Evolutionary conservation across 352 stramenopile genomes (phyloP), one percentile per base, ranked within the genome.

Genomic region (Globisporangium okanoganense): DNA sequence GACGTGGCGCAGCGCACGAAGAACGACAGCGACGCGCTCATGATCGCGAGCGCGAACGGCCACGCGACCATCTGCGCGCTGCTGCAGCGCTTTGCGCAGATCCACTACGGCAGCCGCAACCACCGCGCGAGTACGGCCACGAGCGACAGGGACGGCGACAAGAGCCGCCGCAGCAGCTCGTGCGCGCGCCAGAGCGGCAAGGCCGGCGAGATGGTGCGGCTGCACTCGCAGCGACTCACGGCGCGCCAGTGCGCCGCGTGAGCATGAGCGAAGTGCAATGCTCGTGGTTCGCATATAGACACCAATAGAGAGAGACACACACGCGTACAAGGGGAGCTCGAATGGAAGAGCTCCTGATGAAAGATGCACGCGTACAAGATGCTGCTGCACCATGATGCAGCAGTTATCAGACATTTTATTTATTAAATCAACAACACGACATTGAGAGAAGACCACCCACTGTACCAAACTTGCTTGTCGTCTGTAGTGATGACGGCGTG

Each of bases 1-100:
- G 78, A 91, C 62, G 78, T 75, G 0, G 68, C 82, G 60, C 84
- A 85, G 56, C 76, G 77, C 61, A 90, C 83, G 61, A 87, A 85
- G 65, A 88, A 85, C 65, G 79, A 87, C 64, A 92, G 80, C 62
- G 79, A 92, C 48, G 80, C 79, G 2, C 71, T 90, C 53, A 83
- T 85, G 80, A 90, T 92, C 56, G 83, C 83, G 2, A 66, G 80
- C 25, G 75, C 75, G 53, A 87, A 90, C 60, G 83, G 77, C 53
- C 76, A 90, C 61, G 62, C 72, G 35, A 71, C 68, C 22, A 77
- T 92, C 55, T 90, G 80, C 61, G 80, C 85, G 51, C 53, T 92
- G 43, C 73, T 92, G 44, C 77, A 88, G 63, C 71, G 70, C 10
- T 78, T 85, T 45, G 70, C 72, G 27, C 41, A 43, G 13, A 33